Evolutionary conservation across 352 stramenopile genomes (phyloP).

Genomic region (Pythium folliculosum): DNA sequence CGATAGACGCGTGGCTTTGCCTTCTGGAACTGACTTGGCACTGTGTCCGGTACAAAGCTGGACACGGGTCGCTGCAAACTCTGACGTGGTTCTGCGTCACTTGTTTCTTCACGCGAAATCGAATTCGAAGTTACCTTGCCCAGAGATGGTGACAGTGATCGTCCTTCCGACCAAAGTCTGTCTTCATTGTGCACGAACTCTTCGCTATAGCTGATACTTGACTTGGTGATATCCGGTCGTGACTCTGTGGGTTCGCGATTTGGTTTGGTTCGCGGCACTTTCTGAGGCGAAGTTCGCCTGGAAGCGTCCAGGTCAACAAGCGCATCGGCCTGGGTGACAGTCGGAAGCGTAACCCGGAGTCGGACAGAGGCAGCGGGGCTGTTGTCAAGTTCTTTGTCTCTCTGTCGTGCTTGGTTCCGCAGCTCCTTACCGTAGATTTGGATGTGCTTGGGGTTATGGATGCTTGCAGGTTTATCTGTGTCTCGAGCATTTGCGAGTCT

Average conservation of each 20-base stretch:
- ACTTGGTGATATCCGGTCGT: not conserved
- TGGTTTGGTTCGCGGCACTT: not conserved
- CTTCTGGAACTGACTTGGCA: slow-evolving; percentile 64
- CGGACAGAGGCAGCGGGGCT: slow-evolving; percentile 2
- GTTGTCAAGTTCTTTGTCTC: not conserved
- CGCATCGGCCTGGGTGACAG: slow-evolving; percentile 20
- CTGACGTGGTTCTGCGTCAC: not conserved
- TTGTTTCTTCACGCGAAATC: not conserved
- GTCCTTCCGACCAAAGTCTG: not conserved
- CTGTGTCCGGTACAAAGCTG: slow-evolving; percentile 34
- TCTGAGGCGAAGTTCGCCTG: not conserved
- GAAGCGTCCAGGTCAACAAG: slow-evolving; percentile 13
- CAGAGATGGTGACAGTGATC: not conserved
- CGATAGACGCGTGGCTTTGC: slow-evolving; percentile 55
- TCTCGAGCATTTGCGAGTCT: slow-evolving; percentile 2
- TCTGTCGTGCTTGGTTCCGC: not conserved
- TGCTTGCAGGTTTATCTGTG: not conserved
- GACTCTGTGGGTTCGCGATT: not conserved
- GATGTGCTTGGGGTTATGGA: not conserved
- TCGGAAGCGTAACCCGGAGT: slow-evolving; percentile 29
- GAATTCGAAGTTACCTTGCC: not conserved
- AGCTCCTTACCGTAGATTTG: not conserved
- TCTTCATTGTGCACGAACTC: not conserved
- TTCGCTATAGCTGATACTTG: not conserved
- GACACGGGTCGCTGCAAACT: not conserved